These are phyloP conservation scores for Acanthamoeba royreba DNA, from an alignment of 208 protist genomes.

Conservation along the genomic window DNA sequence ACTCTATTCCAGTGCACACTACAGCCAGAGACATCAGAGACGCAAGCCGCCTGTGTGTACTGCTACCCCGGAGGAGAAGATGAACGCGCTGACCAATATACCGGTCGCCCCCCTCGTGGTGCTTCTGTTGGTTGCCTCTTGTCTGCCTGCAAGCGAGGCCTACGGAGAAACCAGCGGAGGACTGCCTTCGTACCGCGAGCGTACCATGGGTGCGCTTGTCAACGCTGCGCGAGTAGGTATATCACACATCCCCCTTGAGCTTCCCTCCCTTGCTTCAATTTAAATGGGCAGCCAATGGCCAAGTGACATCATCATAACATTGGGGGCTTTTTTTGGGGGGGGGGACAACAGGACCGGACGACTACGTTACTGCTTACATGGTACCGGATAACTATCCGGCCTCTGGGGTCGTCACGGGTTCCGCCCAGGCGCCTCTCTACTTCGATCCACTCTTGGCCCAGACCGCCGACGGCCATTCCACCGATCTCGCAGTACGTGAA, in stretches of 20 bases:
- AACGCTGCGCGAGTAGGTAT: not conserved
- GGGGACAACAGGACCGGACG: not conserved
- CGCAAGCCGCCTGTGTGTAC: too few relatives aligned
- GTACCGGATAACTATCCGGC: not conserved
- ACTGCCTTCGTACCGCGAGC: not conserved
- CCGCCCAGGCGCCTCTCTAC: not conserved
- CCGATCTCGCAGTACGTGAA: not conserved
- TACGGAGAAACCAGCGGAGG: not conserved
- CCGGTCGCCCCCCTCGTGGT: too few relatives aligned
- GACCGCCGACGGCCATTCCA: not conserved
- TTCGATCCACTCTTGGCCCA: not conserved
- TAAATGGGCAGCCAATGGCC: not conserved
- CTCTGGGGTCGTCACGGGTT: not conserved
- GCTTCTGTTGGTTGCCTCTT: too few relatives aligned
- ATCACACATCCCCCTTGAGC: not conserved
- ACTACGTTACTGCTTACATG: not conserved
- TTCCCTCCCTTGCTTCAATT: not conserved
- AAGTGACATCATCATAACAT: not conserved
- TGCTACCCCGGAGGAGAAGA: too few relatives aligned
- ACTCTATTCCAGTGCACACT: too few relatives aligned
- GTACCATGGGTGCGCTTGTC: not conserved
- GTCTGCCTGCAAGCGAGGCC: too few relatives aligned
- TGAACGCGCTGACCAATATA: too few relatives aligned
- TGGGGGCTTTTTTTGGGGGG: not conserved
- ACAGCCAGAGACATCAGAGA: too few relatives aligned